Percentiles rank a stretch among this genome's conserved stretches.
Conservation (phyloP, 306 rosid genomes). For the Begonia peltatifolia region DNA sequence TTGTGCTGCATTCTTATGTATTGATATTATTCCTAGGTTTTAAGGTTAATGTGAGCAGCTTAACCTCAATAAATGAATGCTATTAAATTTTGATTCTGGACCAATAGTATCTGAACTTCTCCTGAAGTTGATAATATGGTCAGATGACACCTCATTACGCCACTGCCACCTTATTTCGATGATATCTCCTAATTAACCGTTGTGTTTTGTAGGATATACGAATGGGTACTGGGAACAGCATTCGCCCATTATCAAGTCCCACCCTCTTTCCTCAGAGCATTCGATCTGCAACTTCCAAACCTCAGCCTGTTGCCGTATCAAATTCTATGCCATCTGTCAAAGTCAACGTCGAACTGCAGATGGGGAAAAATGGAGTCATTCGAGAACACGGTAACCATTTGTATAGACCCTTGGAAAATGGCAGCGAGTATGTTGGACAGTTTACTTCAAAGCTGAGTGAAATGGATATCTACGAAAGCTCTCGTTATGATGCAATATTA, state of each 20-base stretch:
- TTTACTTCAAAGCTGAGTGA: slow-evolving; percentile 50
- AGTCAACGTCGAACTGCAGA: slow-evolving; percentile 27
- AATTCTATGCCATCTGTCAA: slow-evolving; percentile 29
- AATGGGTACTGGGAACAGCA: slow-evolving; percentile 44
- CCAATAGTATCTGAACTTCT: too few species aligned
- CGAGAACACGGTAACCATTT: slow-evolving; percentile 26
- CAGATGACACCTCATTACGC: too few species aligned
- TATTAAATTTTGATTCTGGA: too few species aligned
- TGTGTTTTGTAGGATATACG: slow-evolving; percentile 73
- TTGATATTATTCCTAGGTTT: too few species aligned
- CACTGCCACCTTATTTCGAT: not conserved
- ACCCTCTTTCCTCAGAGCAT: slow-evolving; percentile 90
- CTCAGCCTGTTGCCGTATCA: slow-evolving; percentile 29
- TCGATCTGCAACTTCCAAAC: slow-evolving; percentile 41
- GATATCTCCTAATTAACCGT: slow-evolving; percentile 3
- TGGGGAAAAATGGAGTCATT: slow-evolving; percentile 26
- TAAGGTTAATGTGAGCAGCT: too few species aligned
- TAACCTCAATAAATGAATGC: too few species aligned
- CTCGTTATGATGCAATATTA: slow-evolving; percentile 77
- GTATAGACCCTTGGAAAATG: slow-evolving; percentile 21
- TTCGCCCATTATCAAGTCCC: slow-evolving; percentile 61
- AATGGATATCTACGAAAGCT: slow-evolving; percentile 77
- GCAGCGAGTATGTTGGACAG: slow-evolving; percentile 34
- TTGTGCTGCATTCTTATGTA: too few species aligned
- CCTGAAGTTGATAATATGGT: too few species aligned